These are phyloP conservation scores for Cytospora paraplurivora DNA, from an alignment of 2,329 filamentous ascomycete genomes.

Conservation along the genomic window DNA sequence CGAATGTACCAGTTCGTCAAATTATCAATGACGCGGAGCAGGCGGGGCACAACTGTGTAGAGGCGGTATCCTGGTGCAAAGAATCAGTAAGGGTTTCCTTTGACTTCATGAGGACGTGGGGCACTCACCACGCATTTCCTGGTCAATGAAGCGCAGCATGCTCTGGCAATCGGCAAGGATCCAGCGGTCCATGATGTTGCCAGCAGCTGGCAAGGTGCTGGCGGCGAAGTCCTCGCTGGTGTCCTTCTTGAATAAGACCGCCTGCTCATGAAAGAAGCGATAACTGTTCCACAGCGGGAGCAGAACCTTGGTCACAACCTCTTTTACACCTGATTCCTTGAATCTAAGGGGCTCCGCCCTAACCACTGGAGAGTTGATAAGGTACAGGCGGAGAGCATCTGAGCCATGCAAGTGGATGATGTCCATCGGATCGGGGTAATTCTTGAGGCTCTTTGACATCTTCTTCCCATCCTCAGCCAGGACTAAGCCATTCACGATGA, in stretches of 20 bases:
- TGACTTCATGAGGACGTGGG: constrained; percentile 36
- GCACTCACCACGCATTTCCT: constrained; percentile 76
- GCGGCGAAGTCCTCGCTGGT: background rate
- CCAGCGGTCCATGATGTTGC: constrained; percentile 89
- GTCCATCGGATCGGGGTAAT: constrained; percentile 83
- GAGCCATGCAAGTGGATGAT: constrained; percentile 88
- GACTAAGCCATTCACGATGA: constrained; percentile 91
- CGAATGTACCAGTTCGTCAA: constrained; percentile 98
- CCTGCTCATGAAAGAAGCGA: constrained; percentile 81
- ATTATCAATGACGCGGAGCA: constrained; percentile 85
- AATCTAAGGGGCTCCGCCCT: constrained; percentile 89
- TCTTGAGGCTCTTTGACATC: constrained; percentile 96
- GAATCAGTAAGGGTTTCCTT: constrained; percentile 26
- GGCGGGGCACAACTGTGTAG: constrained; percentile 86
- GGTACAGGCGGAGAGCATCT: constrained; percentile 85
- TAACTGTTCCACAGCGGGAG: constrained; percentile 95
- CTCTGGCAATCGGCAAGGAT: constrained; percentile 91
- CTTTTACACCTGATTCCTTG: constrained; percentile 88
- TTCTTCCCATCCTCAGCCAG: constrained; percentile 95
- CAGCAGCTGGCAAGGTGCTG: background rate
- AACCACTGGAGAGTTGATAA: constrained; percentile 95
- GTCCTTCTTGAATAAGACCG: constrained; percentile 1
- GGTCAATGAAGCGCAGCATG: constrained; percentile 85
- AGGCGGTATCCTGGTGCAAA: constrained; percentile 63
- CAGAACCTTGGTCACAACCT: constrained; percentile 88